Evolutionary conservation across 2,329 filamentous ascomycete species (phyloP).

Genomic region (Pseudohalonectria lignicola): DNA sequence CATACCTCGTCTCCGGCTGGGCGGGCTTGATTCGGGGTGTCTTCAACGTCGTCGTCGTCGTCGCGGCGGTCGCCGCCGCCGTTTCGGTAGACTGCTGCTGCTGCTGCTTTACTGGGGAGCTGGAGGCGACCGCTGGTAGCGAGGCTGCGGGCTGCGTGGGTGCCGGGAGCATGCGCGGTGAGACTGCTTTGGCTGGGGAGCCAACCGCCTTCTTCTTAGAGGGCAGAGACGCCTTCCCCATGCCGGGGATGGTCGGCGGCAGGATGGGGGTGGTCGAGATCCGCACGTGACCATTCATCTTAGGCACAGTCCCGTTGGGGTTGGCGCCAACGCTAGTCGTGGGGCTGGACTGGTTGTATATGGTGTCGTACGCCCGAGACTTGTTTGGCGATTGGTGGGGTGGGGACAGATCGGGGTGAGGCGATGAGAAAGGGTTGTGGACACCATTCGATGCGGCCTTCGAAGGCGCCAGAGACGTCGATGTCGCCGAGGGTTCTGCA

Average conservation of each 20-base stretch:
- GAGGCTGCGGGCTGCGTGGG: too few species aligned
- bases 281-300: slow-evolving; percentile 1
- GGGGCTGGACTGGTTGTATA: slow-evolving; percentile 21
- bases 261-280: slow-evolving; percentile 6
- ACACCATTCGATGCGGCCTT: slow-evolving; percentile 16
- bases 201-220: neutral
- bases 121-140: too few species aligned
- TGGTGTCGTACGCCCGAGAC: slow-evolving; percentile 25
- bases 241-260: slow-evolving; percentile 2
- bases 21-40: slow-evolving; percentile 4
- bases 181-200: slow-evolving; percentile 3
- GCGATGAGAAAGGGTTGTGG: slow-evolving; percentile 29
- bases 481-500: neutral
- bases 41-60: neutral
- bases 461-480: neutral
- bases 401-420: slow-evolving; percentile 28
- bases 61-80: too few species aligned
- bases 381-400: slow-evolving; percentile 28
- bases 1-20: slow-evolving; percentile 13
- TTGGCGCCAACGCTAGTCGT: neutral
- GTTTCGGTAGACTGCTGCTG: too few species aligned
- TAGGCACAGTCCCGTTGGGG: slow-evolving; percentile 2
- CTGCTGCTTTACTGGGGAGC: too few species aligned
- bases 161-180: too few species aligned
- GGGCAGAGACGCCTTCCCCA: neutral